Conservation (phyloP, 306 rosid genomes). For the Spatholobus suberectus region DNA sequence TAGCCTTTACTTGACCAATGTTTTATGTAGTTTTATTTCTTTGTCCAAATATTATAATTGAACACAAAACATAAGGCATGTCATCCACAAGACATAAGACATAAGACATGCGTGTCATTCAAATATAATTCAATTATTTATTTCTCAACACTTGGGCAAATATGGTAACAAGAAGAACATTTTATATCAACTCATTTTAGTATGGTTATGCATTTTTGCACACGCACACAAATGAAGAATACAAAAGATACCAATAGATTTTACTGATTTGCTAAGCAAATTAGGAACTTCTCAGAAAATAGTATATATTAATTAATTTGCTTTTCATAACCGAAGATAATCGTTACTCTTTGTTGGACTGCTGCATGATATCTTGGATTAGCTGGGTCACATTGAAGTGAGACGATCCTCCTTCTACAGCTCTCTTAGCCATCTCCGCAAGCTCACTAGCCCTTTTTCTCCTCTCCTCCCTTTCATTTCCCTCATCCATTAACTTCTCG, state of each 20-base stretch:
- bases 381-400: conserved; percentile 40
- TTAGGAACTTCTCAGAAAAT: no score
- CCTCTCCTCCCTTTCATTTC: conserved; percentile 48
- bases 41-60: no score
- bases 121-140: no score
- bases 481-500: conserved; percentile 49
- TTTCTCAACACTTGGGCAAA: no score
- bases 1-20: no score
- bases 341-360: conserved; percentile 4
- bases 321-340: not conserved
- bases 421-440: conserved; percentile 49
- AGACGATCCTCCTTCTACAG: conserved; percentile 74
- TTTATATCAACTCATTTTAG: no score
- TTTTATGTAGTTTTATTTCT: no score
- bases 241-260: not conserved
- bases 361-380: conserved; percentile 56
- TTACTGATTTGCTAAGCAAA: not conserved
- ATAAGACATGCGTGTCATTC: no score
- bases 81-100: no score
- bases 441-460: conserved; percentile 47
- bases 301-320: not conserved
- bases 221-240: not conserved
- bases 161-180: no score
- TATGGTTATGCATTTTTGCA: not conserved
- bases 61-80: no score